A percentile compares a stretch with the other conserved stretches of the same genome.
Evolutionary conservation across 140 eudicot species (phyloP).

Genomic region (Flaveria floridana): DNA sequence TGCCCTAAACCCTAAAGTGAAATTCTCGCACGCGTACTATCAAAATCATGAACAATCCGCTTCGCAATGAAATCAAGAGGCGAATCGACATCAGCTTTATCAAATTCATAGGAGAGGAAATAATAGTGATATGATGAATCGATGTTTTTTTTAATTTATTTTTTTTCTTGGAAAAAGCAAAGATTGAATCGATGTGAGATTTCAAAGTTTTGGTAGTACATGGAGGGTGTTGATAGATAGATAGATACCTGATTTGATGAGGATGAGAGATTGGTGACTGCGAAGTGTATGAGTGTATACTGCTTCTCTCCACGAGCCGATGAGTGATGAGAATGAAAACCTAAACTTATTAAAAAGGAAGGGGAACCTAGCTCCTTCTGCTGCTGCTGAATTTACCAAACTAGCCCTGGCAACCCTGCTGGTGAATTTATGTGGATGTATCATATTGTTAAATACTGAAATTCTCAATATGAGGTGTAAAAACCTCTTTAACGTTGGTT

Average conservation of each 20-base stretch:
- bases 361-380: constrained; percentile 46
- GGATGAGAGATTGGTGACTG: constrained; percentile 13
- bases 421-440: no score
- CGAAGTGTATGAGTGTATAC: constrained; percentile 12
- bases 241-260: constrained; percentile 32
- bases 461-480: no score
- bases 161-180: not conserved
- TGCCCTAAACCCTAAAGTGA: constrained; percentile 29
- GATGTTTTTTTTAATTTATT: no score
- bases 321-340: constrained; percentile 35
- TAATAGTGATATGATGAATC: constrained; percentile 2
- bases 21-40: not conserved
- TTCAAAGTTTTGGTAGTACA: not conserved
- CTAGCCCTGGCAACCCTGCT: not conserved
- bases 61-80: not conserved
- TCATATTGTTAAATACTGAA: no score
- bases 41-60: not conserved
- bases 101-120: not conserved
- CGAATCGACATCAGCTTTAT: not conserved
- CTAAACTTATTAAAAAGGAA: constrained; percentile 30
- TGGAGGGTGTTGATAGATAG: not conserved
- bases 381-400: constrained; percentile 9
- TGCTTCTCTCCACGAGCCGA: constrained; percentile 25
- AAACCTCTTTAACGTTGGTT: no score
- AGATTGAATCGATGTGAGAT: constrained; percentile 22